Base-by-base conservation (phyloP, 768 basidiomycete species). In the Suillus brevipes region DNA sequence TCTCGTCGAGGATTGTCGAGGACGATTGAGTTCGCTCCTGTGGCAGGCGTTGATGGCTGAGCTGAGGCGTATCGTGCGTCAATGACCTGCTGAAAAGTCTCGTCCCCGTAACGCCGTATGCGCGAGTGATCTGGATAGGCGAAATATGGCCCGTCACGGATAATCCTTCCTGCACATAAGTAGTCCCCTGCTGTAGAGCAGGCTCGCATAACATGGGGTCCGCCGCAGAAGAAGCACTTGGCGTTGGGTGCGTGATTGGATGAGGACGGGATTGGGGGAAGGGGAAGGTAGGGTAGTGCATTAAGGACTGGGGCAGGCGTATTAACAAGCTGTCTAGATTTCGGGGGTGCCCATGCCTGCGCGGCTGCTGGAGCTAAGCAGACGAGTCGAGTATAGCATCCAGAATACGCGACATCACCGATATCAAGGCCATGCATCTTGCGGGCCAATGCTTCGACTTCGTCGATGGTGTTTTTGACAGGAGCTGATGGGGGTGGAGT, bases 351-450 rank as follows among this genome's bases (percentile, higher is more conserved):
- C 49, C 49, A 50, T 4, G 49, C 49, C 2, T 50, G 49, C 1
- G 43, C 43, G 0, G 25, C 49, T 7, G 14, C 49, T 2, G 13
- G 6, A 3, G 25, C 3, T 4, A 50, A 0, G 25, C 49, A 45
- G 7, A 20, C 43, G 0, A 50, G 49, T 0, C 14, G 14, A 0
- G 25, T 28, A 3, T 50, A 50, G 3, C 49, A 50, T 0, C 14
- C 25, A 0, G 25, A 6, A 7, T 28, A 50, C 0, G 49, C 25
- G 0, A 16, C 1, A 2, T 50, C 49, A 0, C 2, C 25, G 1
- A 50, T 50, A 3, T 50, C 7, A 0, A 50, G 25, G 1, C 49
- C 13, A 1, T 50, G 23, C 49, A 50, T 50, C 25, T 50, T 50
- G 5, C 13, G 1, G 0, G 49, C 49, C 3, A 50, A 9, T 0